Evolutionary conservation across 192 early-diverging fungal species (phyloP).

Genomic region (Mortierella alpina): DNA sequence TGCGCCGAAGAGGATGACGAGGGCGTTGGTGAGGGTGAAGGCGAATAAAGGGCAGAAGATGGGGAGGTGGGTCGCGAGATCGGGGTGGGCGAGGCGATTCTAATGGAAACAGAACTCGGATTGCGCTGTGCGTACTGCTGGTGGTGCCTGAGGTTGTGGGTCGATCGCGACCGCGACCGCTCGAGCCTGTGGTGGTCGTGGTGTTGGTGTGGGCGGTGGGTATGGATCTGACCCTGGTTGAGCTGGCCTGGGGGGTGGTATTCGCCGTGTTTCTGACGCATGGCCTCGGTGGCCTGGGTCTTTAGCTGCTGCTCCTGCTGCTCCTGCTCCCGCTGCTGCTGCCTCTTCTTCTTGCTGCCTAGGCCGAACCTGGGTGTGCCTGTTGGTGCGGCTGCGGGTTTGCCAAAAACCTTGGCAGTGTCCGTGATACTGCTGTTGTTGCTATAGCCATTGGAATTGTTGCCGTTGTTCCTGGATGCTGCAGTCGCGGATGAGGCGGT

Average conservation of each 20-base stretch:
- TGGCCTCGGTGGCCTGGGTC: constrained; percentile 39
- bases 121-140: constrained; percentile 1
- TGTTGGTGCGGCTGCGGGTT: background rate
- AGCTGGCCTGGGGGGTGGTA: constrained; percentile 42
- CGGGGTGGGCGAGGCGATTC: constrained; percentile 21
- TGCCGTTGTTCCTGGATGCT: constrained; percentile 6
- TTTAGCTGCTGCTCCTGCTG: constrained; percentile 25
- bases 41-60: background rate
- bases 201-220: constrained; percentile 16
- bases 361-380: constrained; percentile 16
- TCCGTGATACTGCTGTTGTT: background rate
- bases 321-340: constrained; percentile 23
- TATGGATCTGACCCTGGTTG: constrained; percentile 30
- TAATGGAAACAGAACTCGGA: constrained; percentile 7
- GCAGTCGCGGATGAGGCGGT: constrained; percentile 8
- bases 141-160: background rate
- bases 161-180: constrained; percentile 19
- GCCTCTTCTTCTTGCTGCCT: constrained; percentile 28
- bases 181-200: constrained; percentile 41
- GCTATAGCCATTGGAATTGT: background rate
- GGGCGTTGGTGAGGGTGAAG: constrained; percentile 23
- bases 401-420: background rate
- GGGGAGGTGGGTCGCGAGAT: background rate
- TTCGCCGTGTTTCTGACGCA: constrained; percentile 47
- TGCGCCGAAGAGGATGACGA: constrained; percentile 15